Conservation (phyloP, 1,284 basidiomycete genomes). For the Ustilago esculenta region DNA sequence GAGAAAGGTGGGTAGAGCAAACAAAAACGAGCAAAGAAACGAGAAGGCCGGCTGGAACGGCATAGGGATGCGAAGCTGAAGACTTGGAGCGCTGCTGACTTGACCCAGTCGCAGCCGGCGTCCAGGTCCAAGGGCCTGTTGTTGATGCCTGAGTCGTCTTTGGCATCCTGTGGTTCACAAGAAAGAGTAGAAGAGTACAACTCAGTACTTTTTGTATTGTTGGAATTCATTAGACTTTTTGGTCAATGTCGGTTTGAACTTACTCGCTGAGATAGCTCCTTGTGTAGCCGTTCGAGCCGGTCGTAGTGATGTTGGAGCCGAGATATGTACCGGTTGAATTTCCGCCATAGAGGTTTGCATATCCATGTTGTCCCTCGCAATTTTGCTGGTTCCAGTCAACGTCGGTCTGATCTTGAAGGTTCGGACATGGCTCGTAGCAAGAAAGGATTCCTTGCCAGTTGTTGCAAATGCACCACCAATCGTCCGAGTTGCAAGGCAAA, state of each 20-base stretch:
- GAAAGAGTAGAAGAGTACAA: too few relatives aligned
- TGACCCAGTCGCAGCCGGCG: slow-evolving; percentile 7
- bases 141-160: not conserved
- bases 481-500: slow-evolving; percentile 27
- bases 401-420: slow-evolving; percentile 21
- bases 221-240: too few relatives aligned
- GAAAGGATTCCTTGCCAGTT: slow-evolving; percentile 27
- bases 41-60: slow-evolving; percentile 10
- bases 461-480: slow-evolving; percentile 36
- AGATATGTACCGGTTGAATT: slow-evolving; percentile 21
- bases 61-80: slow-evolving; percentile 9
- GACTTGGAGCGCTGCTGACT: slow-evolving; percentile 17
- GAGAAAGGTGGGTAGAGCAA: not conserved
- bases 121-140: slow-evolving; percentile 18
- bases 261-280: slow-evolving; percentile 19
- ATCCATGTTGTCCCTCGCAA: slow-evolving; percentile 27
- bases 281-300: slow-evolving; percentile 23
- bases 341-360: slow-evolving; percentile 15
- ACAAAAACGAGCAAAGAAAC: slow-evolving; percentile 8
- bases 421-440: slow-evolving; percentile 26
- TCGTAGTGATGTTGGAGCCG: slow-evolving; percentile 20
- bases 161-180: slow-evolving; percentile 17
- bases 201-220: too few relatives aligned
- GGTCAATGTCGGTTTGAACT: too few relatives aligned
- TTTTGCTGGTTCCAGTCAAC: slow-evolving; percentile 30